A percentile compares a stretch with the other conserved stretches of the same genome.
These are phyloP conservation scores for Citrus hindsii DNA, from an alignment of 345 rosid species.

Conservation along the genomic window DNA sequence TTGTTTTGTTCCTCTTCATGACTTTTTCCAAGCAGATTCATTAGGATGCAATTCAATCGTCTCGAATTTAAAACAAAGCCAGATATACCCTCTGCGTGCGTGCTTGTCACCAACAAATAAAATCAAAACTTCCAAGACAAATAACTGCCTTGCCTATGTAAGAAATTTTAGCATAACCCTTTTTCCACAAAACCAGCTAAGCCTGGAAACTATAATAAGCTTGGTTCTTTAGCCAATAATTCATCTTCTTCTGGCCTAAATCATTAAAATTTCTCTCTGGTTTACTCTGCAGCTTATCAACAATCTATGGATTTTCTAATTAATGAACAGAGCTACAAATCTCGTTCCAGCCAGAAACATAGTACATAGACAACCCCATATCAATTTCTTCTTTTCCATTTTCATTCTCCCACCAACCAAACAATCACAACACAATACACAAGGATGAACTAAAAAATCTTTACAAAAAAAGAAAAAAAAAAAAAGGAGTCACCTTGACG, in stretches of 20 bases:
- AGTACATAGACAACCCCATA: not conserved
- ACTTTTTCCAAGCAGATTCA: not conserved
- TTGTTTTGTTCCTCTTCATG: not conserved
- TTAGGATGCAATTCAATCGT: not conserved
- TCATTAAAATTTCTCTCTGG: not conserved
- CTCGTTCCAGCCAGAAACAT: not conserved
- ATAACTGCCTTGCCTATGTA: not conserved
- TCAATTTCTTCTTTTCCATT: not conserved
- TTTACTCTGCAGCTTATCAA: not conserved
- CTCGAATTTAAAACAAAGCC: not conserved
- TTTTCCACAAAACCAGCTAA: not conserved
- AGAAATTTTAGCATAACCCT: not conserved
- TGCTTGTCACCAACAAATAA: not conserved
- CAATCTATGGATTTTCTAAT: not conserved
- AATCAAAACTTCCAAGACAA: not conserved
- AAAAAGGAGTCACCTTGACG: slow-evolving; percentile 40
- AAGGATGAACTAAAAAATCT: not conserved
- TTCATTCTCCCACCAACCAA: not conserved
- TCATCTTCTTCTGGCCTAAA: not conserved
- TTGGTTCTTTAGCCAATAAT: not conserved
- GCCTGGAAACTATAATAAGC: not conserved
- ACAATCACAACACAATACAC: not conserved
- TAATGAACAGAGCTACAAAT: not conserved
- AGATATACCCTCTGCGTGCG: not conserved
- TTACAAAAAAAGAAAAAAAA: not conserved